Evolutionary conservation across 139 green algal species (phyloP), one percentile per base, ranked within the genome.

Genomic region (Desmodesmus armatus): DNA sequence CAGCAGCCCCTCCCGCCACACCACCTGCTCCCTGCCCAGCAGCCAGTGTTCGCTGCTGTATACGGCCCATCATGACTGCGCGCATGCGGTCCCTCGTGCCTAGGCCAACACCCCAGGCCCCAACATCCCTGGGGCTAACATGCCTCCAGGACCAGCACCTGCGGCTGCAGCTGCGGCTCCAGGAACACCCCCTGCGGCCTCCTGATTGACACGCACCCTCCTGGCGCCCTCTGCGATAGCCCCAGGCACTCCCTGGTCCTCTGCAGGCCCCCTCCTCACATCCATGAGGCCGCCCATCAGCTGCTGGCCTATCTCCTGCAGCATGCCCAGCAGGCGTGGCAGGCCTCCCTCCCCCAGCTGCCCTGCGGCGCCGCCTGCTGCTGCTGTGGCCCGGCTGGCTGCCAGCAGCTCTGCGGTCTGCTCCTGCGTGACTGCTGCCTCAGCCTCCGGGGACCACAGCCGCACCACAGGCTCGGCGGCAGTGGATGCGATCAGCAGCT

Each of bases 401-500:
- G n/a, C 2, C 35, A 29, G 23, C 11, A 7, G 29, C 23, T 67
- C 58, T 69, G 72, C 72, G 27, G 71, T 39, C 3, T 19, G 5
- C n/a, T 27, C 23, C 35, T 29, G 6, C 17, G 7, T 9, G 5
- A 62, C 69, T 40, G 58, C 2, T n/a, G 13, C 73, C 5, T 51
- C 53, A 27, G 44, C 87, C 4, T 41, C 33, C 0, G 92, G 92
- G 0, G 73, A 87, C 92, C 92, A 95, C 17, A 95, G 65, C 3
- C 85, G 86, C 2, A 95, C 88, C 0, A 89, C 35, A 0, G 85
- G 60, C 37, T 91, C 90, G 5, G 62, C 39, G 27, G 84, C 90
- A 33, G 79, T 89, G 27, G 89, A 82, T n/a, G 91, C 92, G 3
- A 95, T 78, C 79, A 91, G 60, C 15, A 87, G 88, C 63, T 89